A percentile compares a stretch with the other conserved stretches of the same genome.
Evolutionary conservation across 2,329 filamentous ascomycete genomes (phyloP).

Genomic region (Conoideocrella luteorostrata): DNA sequence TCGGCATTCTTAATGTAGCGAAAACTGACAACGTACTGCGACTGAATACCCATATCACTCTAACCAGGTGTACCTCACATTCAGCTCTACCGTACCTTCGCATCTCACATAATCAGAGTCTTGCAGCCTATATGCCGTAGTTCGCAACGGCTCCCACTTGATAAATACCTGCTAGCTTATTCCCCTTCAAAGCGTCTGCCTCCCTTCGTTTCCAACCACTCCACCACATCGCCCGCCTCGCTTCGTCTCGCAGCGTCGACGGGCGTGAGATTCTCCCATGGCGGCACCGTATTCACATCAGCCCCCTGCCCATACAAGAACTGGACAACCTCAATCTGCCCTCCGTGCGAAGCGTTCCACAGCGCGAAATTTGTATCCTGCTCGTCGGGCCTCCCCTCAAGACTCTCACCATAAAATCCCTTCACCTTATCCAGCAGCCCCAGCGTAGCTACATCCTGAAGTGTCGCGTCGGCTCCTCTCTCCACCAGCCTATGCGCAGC

Average conservation of each 20-base stretch:
- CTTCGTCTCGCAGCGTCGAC: conserved; percentile 7
- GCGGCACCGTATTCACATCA: conserved; percentile 8
- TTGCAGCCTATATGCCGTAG: no score
- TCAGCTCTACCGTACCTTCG: no score
- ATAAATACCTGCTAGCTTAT: background rate
- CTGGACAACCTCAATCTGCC: conserved; percentile 10
- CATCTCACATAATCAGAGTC: no score
- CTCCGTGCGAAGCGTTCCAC: conserved; percentile 14
- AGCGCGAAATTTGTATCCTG: conserved; percentile 9
- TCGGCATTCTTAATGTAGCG: no score
- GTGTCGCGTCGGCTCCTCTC: conserved; percentile 9
- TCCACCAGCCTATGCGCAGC: conserved; percentile 12
- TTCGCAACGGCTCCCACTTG: background rate
- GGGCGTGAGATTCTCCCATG: conserved; percentile 36
- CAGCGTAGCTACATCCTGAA: conserved; percentile 13
- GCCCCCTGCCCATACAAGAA: conserved; percentile 8
- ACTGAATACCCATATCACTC: no score
- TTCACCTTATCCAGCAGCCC: conserved; percentile 9
- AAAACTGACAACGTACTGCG: no score
- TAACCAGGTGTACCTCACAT: no score
- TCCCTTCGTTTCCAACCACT: conserved; percentile 5
- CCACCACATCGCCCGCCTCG: conserved; percentile 6
- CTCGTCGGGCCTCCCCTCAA: background rate
- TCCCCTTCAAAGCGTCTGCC: background rate
- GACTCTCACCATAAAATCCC: conserved; percentile 1